Base-by-base conservation (phyloP, 495 filamentous ascomycete species). In the Aspergillus avenaceus region DNA sequence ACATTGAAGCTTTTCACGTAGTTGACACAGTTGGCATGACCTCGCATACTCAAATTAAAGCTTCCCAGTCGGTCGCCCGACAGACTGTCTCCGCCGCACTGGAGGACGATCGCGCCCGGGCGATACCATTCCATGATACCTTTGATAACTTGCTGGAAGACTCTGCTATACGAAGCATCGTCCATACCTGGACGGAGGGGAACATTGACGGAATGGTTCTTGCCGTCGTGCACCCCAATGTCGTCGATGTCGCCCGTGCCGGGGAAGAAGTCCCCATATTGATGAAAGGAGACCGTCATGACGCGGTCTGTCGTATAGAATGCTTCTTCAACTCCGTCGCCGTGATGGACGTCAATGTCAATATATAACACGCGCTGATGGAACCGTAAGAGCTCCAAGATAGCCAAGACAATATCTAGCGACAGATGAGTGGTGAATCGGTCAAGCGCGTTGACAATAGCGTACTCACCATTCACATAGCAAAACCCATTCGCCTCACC, bases 1-100 rank as follows among this genome's bases (percentile, higher is more conserved):
- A 96, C 74, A 48, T 86, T 84, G 72, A 97, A 99, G 59, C 82
- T 86, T 69, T 95, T 95, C 25, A 99, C 89, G 55, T 84, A 99
- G 47, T 87, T 88, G 37, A 99, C 93, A 60, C 93, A 99, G 70
- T 97, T 99, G 31, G 95, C 93, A 54, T 99, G 93, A 5, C 93
- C 93, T 40, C 83, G 77, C 93, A 99, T 97, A 65, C 90, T 97
- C n/a, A 99, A 77, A 60, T 99, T 99, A 70, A 99, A 99, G 70
- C 93, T 97, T 26, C 93, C 93, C 14, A 99, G 74, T 28, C 95
- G 83, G 71, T 99, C 93, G 18, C 93, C 93, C 2, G 90, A 96
- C 34, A 99, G 72, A 66, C 87, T 92, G 66, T 99, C 93, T 25
- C 95, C 92, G 48, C 93, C 93, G 60, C 93, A 99, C 67, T 99